Evolutionary conservation across 2,329 filamentous ascomycete genomes (phyloP), one percentile per base, ranked within the genome.

Genomic region (Venturia effusa): DNA sequence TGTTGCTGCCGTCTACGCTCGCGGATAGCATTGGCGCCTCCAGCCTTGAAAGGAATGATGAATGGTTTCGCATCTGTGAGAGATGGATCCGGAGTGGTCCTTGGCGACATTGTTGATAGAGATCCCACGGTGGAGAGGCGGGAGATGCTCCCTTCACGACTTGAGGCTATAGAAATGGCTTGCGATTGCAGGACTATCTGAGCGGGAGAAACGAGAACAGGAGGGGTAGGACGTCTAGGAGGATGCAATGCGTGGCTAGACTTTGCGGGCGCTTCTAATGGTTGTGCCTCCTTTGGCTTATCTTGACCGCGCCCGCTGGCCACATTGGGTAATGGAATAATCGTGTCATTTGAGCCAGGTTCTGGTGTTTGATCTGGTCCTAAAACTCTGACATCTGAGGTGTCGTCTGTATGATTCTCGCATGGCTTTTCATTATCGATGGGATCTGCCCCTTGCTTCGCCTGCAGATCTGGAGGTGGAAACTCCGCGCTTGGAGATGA

Each of bases 1-100:
- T 34, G 30, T n/a, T 57, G 51, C 19, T 57, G 51, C 7, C 59
- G 59, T 40, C 59, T 60, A 22, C 59, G 59, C 59, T 60, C 59
- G 40, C 15, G 27, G 27, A 60, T 32, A 1, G 59, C 59, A 7
- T 60, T 60, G 22, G 59, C 59, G 27, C 59, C 59, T 40, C 59
- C 59, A 24, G 15, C 24, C n/a, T 60, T 40, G 37, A 40, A 60
- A 22, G 34, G 30, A 27, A 13, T 37, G 8, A 60, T 22, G n/a
- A 40, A 40, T 1, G 59, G 37, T 41, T 60, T 60, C 2, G 59
- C 59, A 24, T 60, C 59, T 8, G 43, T n/a, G 34, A 40, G 59
- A 41, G 59, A 27, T 43, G n/a, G 37, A 22, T 43, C 59, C 0
- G 59, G 59, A 19, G 59, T 60, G 34, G 37, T 60, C 24, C 40